Percentiles rank a stretch among this genome's conserved stretches.
Evolutionary conservation across 2,329 filamentous ascomycete genomes (phyloP).

Genomic region (Trichoderma brevicompactum): DNA sequence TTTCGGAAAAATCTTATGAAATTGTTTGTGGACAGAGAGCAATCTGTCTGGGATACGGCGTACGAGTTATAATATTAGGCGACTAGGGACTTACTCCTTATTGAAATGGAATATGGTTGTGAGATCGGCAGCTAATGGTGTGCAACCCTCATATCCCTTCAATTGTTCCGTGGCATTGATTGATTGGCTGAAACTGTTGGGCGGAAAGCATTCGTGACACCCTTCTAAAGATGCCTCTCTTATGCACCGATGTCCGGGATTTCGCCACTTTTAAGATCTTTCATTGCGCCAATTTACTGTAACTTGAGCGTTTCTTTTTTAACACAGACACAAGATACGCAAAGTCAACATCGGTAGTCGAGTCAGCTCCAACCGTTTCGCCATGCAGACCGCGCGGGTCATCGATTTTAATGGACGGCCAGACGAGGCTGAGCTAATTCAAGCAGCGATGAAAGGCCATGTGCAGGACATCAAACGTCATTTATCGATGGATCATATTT

Average conservation of each 20-base stretch:
- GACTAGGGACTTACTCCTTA: too few species aligned
- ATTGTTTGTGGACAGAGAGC: not conserved
- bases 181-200: not conserved
- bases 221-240: not conserved
- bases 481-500: too few species aligned
- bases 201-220: not conserved
- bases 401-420: not conserved
- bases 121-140: too few species aligned
- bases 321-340: not conserved
- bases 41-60: not conserved
- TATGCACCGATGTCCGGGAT: not conserved
- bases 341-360: not conserved
- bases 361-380: too few species aligned
- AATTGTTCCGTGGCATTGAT: not conserved
- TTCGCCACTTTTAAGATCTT: not conserved
- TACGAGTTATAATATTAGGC: not conserved
- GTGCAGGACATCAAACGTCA: too few species aligned
- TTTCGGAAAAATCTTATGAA: not conserved
- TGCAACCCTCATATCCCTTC: not conserved
- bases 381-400: not conserved
- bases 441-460: not conserved
- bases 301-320: not conserved
- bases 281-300: not conserved
- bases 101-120: too few species aligned
- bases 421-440: not conserved